Evolutionary conservation across 306 rosid genomes (phyloP), one percentile per base, ranked within the genome.

Genomic region (Quercus berberidifolia): DNA sequence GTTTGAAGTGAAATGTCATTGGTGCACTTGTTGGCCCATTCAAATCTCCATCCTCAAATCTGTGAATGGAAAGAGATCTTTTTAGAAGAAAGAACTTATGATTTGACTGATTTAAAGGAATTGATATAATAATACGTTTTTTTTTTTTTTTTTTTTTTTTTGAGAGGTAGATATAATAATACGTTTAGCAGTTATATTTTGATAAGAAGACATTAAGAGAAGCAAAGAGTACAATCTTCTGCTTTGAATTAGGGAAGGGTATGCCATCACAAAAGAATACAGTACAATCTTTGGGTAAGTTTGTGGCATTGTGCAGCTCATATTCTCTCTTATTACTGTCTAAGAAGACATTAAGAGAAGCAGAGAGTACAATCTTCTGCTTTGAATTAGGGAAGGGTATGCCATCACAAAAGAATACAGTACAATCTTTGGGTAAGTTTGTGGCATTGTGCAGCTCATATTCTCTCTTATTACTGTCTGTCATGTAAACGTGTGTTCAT

Each of bases 1-100:
- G 67, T n/a, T 14, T 35, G 81, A 77, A 77, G 81, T 55, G 81
- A 77, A 56, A 69, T 38, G 70, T 49, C 76, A 70, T 31, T 78
- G 76, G 33, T 18, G 33, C 76, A 38, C 30, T 43, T 33, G 75
- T 70, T 15, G 31, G 19, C 0, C 1, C 59, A 1, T 5, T 12
- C 23, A 23, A 14, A 30, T 31, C 23, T 30, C 71, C 70, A 1
- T 64, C 43, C 33, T 31, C 7, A 31, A 30, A 5, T 65, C 49
- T 64, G 46, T 2, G 14, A 60, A 23, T 2, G 4, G 18, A 12
- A 60, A 9, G 64, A n/a, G 64, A 58, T 58, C 10, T 0, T 17
- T 58, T 7, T 11, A 0, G 3, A 20, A 9, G 26, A 20, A 23
- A 20, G 23, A 2, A 3, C 49, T 31, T 1, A 41, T 2, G 71